Base-by-base conservation (phyloP, 1,284 basidiomycete species). In the Cystobasidiaceae sp. region DNA sequence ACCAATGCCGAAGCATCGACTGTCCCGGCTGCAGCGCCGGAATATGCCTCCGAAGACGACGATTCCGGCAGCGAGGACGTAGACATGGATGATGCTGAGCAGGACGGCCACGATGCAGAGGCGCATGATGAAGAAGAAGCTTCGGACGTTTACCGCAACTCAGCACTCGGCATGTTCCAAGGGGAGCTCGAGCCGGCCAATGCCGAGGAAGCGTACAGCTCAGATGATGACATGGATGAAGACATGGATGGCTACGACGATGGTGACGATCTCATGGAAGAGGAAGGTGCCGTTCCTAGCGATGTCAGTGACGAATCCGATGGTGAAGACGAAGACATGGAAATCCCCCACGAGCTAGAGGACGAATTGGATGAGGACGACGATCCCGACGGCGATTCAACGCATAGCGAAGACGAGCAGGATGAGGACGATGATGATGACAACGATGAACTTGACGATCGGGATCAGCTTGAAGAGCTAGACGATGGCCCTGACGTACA, bases 91-190 rank as follows among this genome's bases (percentile, higher is more conserved):
- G 67, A 67, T 11, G 69, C 67, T 79, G 82, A 82, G 7, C 84
- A 86, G 3, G 86, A 85, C 17, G 82, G 82, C 17, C 86, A 70
- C 0, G 51, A 85, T 9, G 71, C 71, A 0, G 83, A 84, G 2
- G 82, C 84, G 19, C 81, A 83, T 17, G 81, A 82, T 45, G 81
- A 81, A 23, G 88, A 89, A 73, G 91, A 90, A 74, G 91, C 90
- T 0, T 90, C 91, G 6, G 91, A 98, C 77, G 80, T 98, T 23
- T 98, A 98, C 78, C 87, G 94, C 66, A 96, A 94, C 77, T 98
- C 94, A 0, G 89, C 92, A 4, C 82, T 99, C 41, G 96, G 94
- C 71, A 93, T 98, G 92, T 89, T 78, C 74, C 86, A 74, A 54
- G 74, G 74, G 41, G 73, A 75, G 68, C 70, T 74, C 23, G 74